These are phyloP conservation scores for Pichia sp. DNA, from an alignment of 1,139 yeast species.

Conservation along the genomic window DNA sequence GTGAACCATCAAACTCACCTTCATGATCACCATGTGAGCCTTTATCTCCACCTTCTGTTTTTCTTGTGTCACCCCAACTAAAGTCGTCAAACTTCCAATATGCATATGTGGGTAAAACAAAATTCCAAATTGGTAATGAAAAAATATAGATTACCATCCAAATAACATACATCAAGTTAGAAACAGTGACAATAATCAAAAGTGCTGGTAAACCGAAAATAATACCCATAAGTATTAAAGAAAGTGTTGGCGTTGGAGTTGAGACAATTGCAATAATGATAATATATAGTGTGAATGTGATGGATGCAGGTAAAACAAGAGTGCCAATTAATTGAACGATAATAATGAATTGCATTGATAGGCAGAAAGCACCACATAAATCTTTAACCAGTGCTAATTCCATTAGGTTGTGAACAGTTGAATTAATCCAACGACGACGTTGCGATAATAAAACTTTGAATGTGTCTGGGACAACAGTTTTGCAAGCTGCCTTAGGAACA, in stretches of 20 bases:
- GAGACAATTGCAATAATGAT: constrained; percentile 68
- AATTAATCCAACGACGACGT: constrained; percentile 97
- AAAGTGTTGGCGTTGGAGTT: constrained; percentile 76
- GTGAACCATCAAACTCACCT: constrained; percentile 85
- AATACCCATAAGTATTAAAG: constrained; percentile 71
- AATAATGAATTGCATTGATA: constrained; percentile 94
- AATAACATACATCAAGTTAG: constrained; percentile 63
- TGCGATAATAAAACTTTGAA: constrained; percentile 83
- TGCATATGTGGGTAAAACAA: constrained; percentile 81
- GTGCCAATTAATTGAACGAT: constrained; percentile 86
- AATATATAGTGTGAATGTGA: constrained; percentile 79
- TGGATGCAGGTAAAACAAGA: constrained; percentile 86
- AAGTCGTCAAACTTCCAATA: constrained; percentile 98
- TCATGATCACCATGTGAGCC: constrained; percentile 61
- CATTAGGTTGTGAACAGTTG: constrained; percentile 92
- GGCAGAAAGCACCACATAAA: constrained; percentile 93
- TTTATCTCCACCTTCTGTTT: constrained; percentile 65
- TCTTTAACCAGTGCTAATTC: constrained; percentile 85
- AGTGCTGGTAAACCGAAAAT: constrained; percentile 89
- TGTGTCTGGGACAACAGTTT: constrained; percentile 82
- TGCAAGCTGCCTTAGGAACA: constrained; percentile 92
- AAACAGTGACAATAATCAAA: constrained; percentile 81
- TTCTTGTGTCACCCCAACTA: constrained; percentile 97
- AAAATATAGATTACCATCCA: constrained; percentile 79
- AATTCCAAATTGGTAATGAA: constrained; percentile 94